A percentile compares a stretch with the other conserved stretches of the same genome.
phyloP scores from a whole-genome alignment of 2,329 filamentous ascomycete species.

The Claviceps africana region DNA sequence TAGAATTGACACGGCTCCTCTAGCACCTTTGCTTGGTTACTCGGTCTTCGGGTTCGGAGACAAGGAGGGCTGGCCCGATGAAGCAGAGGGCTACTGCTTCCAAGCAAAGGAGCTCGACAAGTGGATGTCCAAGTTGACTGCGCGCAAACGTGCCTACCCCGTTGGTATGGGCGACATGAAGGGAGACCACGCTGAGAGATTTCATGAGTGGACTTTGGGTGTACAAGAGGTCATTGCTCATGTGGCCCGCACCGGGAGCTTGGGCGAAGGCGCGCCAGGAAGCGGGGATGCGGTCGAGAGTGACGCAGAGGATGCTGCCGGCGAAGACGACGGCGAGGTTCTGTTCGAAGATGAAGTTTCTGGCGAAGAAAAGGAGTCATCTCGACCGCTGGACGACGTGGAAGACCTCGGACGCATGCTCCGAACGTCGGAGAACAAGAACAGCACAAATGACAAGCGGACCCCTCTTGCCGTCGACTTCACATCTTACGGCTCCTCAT shows the following conservation, averaged over 20 bases:
- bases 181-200: slow-evolving; percentile 48
- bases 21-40: slow-evolving; percentile 67
- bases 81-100: slow-evolving; percentile 82
- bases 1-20: slow-evolving; percentile 77
- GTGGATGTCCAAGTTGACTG: slow-evolving; percentile 94
- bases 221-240: slow-evolving; percentile 55
- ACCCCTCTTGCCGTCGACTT: slow-evolving; percentile 70
- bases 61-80: slow-evolving; percentile 79
- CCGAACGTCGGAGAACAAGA: slow-evolving; percentile 28
- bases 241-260: slow-evolving; percentile 43
- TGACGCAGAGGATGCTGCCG: slow-evolving; percentile 57
- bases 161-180: slow-evolving; percentile 81
- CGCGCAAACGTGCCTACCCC: slow-evolving; percentile 73
- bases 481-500: slow-evolving; percentile 46
- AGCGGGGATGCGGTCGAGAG: slow-evolving; percentile 78
- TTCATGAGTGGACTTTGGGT: slow-evolving; percentile 68
- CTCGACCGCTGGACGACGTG: slow-evolving; percentile 53
- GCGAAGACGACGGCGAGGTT: slow-evolving; percentile 41
- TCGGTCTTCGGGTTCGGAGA: slow-evolving; percentile 92
- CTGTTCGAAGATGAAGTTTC: slow-evolving; percentile 28
- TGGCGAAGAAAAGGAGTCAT: slow-evolving; percentile 19
- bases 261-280: slow-evolving; percentile 55
- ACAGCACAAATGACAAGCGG: slow-evolving; percentile 16
- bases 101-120: slow-evolving; percentile 83
- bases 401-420: slow-evolving; percentile 68